phyloP scores from a whole-genome alignment of 2,329 filamentous ascomycete species.

The Fusarium denticulatum region DNA sequence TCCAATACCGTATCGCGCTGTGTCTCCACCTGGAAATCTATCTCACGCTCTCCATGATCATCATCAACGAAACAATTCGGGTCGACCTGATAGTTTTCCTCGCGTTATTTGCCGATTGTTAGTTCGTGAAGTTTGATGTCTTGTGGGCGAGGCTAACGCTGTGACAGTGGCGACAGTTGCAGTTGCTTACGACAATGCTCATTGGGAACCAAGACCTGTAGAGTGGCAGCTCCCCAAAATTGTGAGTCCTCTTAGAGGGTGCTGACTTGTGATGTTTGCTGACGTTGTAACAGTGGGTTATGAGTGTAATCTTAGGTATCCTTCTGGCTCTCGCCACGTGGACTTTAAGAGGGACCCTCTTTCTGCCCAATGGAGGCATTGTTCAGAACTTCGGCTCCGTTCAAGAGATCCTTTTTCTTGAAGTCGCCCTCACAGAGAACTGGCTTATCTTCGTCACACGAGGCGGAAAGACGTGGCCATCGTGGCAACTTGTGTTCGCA shows the following conservation, averaged over 20 bases:
- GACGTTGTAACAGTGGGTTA: background rate
- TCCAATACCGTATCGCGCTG: conserved; percentile 25
- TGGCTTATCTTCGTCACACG: conserved; percentile 30
- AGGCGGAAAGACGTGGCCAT: conserved; percentile 29
- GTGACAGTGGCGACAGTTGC: conserved; percentile 20
- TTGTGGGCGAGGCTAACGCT: no score
- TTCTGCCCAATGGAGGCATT: background rate
- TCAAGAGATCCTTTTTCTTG: conserved; percentile 19
- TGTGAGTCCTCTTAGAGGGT: background rate
- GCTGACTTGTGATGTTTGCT: background rate
- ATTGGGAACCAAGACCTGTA: conserved; percentile 16
- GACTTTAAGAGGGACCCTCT: background rate
- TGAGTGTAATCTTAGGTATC: conserved; percentile 11
- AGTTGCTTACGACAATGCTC: conserved; percentile 31
- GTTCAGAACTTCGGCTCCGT: conserved; percentile 19
- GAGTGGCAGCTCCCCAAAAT: background rate
- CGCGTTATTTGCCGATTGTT: background rate
- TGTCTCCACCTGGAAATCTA: conserved; percentile 22
- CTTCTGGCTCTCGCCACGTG: conserved; percentile 5
- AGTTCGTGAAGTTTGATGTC: no score
- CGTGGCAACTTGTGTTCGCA: conserved; percentile 23
- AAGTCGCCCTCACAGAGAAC: conserved; percentile 27
- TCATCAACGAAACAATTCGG: conserved; percentile 27
- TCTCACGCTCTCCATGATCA: conserved; percentile 16
- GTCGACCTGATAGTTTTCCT: conserved; percentile 14